Conservation (phyloP, 2,329 filamentous ascomycete genomes). For the Fusarium sp. region DNA sequence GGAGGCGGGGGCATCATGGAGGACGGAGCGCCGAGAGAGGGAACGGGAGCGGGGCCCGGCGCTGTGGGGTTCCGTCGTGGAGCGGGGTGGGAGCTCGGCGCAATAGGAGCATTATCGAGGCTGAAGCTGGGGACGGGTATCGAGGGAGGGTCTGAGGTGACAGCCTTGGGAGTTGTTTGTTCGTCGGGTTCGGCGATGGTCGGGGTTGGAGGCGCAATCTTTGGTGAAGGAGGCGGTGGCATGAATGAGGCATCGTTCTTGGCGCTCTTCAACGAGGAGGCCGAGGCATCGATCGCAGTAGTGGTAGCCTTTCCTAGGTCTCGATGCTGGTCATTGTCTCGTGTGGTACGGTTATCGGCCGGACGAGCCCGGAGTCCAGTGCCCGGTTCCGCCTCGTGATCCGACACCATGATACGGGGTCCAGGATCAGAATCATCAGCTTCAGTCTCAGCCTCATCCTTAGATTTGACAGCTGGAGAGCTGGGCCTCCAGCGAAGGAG, state of each 20-base stretch:
- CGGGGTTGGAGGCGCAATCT: slow-evolving; percentile 39
- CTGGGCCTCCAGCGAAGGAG: slow-evolving; percentile 40
- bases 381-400: slow-evolving; percentile 42
- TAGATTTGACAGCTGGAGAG: slow-evolving; percentile 12
- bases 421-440: slow-evolving; percentile 28
- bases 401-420: slow-evolving; percentile 35
- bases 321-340: slow-evolving; percentile 5
- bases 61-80: slow-evolving; percentile 27
- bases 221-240: slow-evolving; percentile 53
- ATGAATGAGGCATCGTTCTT: slow-evolving; percentile 50
- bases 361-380: slow-evolving; percentile 41
- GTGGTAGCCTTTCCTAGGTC: slow-evolving; percentile 14
- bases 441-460: slow-evolving; percentile 8
- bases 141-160: slow-evolving; percentile 40
- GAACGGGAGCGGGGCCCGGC: slow-evolving; percentile 22
- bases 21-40: slow-evolving; percentile 9
- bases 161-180: slow-evolving; percentile 65
- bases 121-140: slow-evolving; percentile 58
- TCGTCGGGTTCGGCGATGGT: slow-evolving; percentile 47
- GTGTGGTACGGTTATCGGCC: slow-evolving; percentile 38
- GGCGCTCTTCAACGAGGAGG: not conserved
- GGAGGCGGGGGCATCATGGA: slow-evolving; percentile 48
- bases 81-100: slow-evolving; percentile 30
- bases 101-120: slow-evolving; percentile 51
- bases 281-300: slow-evolving; percentile 2